These are phyloP conservation scores for Salvia hispanica DNA, from an alignment of 257 asterid genomes.

Conservation along the genomic window DNA sequence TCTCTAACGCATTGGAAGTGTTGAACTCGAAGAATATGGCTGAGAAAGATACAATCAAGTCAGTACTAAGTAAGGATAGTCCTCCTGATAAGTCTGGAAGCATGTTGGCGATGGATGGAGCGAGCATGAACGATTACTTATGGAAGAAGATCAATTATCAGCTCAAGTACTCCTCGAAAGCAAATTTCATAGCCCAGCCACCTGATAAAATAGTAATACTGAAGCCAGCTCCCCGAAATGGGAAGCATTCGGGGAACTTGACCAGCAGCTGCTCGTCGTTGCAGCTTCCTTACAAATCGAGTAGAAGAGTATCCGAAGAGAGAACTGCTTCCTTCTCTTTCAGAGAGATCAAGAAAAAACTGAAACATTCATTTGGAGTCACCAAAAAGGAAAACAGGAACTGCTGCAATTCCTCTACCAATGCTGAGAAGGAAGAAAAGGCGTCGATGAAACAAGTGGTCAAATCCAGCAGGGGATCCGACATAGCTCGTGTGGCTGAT, in stretches of 20 bases:
- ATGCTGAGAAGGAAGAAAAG: constrained; percentile 32
- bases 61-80: constrained; percentile 12
- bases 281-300: constrained; percentile 35
- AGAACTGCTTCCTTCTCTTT: constrained; percentile 53
- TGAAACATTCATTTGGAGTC: constrained; percentile 57
- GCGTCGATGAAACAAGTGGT: constrained; percentile 17
- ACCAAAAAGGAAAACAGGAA: constrained; percentile 28
- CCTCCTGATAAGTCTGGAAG: constrained; percentile 22
- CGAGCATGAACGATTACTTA: constrained; percentile 34
- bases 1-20: constrained; percentile 60
- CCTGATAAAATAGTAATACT: constrained; percentile 55
- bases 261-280: constrained; percentile 55
- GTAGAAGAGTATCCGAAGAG: constrained; percentile 32
- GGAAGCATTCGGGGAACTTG: constrained; percentile 35
- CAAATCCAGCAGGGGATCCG: constrained; percentile 28
- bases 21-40: constrained; percentile 30
- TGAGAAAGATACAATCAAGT: constrained; percentile 24
- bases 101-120: constrained; percentile 17
- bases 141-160: constrained; percentile 34
- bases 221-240: constrained; percentile 47
- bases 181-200: constrained; percentile 29
- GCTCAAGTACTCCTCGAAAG: constrained; percentile 26
- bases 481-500: constrained; percentile 27
- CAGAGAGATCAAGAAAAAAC: constrained; percentile 57
- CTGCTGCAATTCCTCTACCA: constrained; percentile 27